A percentile compares a stretch with the other conserved stretches of the same genome.
Evolutionary conservation across 2,329 filamentous ascomycete species (phyloP).

Genomic region (Byssothecium circinans): DNA sequence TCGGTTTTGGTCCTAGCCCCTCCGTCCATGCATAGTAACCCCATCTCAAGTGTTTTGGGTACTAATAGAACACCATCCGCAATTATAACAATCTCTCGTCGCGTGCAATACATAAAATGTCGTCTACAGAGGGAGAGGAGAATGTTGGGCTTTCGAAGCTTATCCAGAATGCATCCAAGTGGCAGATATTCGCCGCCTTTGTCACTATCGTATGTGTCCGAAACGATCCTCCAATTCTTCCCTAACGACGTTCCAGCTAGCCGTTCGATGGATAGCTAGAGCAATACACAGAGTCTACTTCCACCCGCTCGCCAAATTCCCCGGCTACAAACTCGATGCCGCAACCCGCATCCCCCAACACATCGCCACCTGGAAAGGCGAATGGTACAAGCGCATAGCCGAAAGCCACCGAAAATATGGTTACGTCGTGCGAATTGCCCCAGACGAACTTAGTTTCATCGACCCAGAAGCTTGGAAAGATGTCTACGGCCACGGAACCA

Average conservation of each 20-base stretch:
- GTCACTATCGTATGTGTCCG: constrained; percentile 13
- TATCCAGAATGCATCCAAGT: constrained; percentile 9
- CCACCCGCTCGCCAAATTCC: constrained; percentile 48
- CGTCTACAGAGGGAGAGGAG: not conserved
- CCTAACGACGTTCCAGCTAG: constrained; percentile 12
- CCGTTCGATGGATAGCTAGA: constrained; percentile 18
- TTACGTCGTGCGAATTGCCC: constrained; percentile 44
- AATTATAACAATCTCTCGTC: no score
- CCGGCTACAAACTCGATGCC: constrained; percentile 45
- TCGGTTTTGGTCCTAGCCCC: no score
- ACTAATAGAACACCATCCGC: not conserved
- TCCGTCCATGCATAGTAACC: not conserved
- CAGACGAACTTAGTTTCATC: constrained; percentile 47
- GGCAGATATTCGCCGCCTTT: constrained; percentile 6
- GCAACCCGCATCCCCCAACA: constrained; percentile 41
- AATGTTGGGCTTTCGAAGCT: constrained; percentile 1
- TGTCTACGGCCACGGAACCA: constrained; percentile 33
- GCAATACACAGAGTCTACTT: constrained; percentile 45
- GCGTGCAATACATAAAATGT: no score
- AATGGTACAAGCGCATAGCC: constrained; percentile 16
- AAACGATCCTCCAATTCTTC: not conserved
- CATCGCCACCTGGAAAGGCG: constrained; percentile 26
- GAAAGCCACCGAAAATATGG: constrained; percentile 47
- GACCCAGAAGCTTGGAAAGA: constrained; percentile 40
- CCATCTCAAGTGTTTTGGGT: not conserved